Evolutionary conservation across 2,329 filamentous ascomycete species (phyloP), one percentile per base, ranked within the genome.

Genomic region (Cladorrhinum sp.): DNA sequence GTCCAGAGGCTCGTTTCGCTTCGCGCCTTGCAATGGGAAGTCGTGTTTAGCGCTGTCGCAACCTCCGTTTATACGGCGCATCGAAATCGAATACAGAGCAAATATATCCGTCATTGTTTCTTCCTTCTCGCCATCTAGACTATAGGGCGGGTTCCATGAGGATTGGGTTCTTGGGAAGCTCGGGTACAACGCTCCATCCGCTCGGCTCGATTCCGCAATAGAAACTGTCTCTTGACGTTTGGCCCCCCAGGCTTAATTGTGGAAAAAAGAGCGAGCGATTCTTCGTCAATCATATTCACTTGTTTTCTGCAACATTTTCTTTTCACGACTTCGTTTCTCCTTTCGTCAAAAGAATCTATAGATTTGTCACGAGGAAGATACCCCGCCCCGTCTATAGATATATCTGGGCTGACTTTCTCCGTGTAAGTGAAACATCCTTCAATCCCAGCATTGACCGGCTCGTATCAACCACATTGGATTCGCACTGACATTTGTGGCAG

Each of bases 41-140:
- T 65, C 63, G 64, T 64, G 62, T 62, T 62, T 67, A 66, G 63
- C 60, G 49, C 60, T 64, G 66, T 63, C 64, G 64, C 66, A 66
- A 61, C 55, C 61, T 55, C 60, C 61, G 50, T 61, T 58, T 50
- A 61, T 55, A 54, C 56, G 57, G 60, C 64, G 55, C 57, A 58
- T 28, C 24, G 57, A 36, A 57, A 58, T 58, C 56, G 55, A 20
- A 46, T 46, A 30, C 23, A 30, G n/a, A 56, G 36, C 61, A 50
- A 60, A 18, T 18, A 61, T 49, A 54, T 33, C 55, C 52, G 28
- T n/a, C 52, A 18, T 46, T 28, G 26, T 8, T 46, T 16, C 42
- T 46, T 46, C 10, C 18, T 20, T 46, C 42, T 46, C 42, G 23
- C 26, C 33, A 8, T 48, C 51, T n/a, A 49, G 21, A 23, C 39